Evolutionary conservation across 2,329 filamentous ascomycete genomes (phyloP).

Genomic region (Grosmannia huntii): DNA sequence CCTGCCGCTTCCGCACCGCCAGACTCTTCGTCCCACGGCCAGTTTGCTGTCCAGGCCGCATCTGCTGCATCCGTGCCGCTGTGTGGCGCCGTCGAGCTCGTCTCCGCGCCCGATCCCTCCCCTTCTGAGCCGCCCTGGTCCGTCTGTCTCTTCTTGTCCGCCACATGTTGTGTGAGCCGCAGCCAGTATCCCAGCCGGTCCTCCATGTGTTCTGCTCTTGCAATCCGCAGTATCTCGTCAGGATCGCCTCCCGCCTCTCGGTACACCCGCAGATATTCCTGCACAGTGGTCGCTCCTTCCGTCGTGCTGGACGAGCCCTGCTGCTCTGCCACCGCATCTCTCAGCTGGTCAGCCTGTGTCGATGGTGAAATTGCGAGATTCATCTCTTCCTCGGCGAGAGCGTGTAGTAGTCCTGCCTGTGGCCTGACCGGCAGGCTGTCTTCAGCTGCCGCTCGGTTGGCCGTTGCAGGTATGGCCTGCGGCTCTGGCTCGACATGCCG

Average conservation of each 20-base stretch:
- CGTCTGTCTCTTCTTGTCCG: constrained; percentile 10
- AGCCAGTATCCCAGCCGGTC: constrained; percentile 49
- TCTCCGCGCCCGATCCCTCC: neutral
- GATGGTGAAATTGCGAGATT: no score
- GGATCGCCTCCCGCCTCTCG: constrained; percentile 46
- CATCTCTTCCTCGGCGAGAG: no score
- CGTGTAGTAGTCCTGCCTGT: neutral
- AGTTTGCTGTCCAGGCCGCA: neutral
- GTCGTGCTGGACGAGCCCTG: constrained; percentile 1
- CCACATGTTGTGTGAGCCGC: constrained; percentile 31
- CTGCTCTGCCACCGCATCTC: no score
- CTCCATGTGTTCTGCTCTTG: constrained; percentile 45
- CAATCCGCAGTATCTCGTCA: constrained; percentile 45
- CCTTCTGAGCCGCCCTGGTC: neutral
- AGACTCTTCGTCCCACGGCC: neutral
- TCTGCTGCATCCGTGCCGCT: neutral
- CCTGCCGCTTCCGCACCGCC: neutral
- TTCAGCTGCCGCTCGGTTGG: neutral
- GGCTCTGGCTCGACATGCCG: no score
- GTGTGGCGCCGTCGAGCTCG: neutral
- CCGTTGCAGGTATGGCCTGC: neutral
- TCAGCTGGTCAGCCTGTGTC: no score
- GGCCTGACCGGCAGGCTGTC: neutral
- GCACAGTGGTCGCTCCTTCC: constrained; percentile 17
- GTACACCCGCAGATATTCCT: constrained; percentile 42